Base-by-base conservation (phyloP, 768 basidiomycete genomes). In the Rubroboletus satanas region DNA sequence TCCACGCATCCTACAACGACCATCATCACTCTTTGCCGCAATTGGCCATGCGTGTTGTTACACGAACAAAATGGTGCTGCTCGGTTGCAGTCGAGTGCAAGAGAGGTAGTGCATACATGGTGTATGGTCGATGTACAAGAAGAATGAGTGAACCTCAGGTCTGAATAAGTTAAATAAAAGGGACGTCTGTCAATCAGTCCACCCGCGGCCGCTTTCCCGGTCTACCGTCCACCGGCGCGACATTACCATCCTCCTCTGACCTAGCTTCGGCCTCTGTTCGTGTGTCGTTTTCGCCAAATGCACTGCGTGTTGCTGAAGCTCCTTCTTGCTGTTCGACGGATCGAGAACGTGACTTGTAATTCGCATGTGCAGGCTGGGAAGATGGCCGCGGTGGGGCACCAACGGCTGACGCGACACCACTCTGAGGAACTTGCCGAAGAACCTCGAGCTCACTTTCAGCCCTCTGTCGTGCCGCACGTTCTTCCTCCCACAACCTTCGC, bases 401-500 rank as follows among this genome's bases (percentile, higher is more conserved):
- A 1, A 50, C 17, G 33, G 41, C 28, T 14, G 58, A 23, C 2
- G 42, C 4, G 33, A 64, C 29, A 5, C 28, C 37, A 14, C 54
- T 46, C 45, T 62, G 68, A 11, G 69, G 57, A 7, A 68, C 71
- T 33, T 75, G 78, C 21, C 79, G 74, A 17, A 88, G 65, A 33
- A 76, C 72, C 46, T 84, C 81, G 14, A 90, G 71, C 66, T 90
- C 88, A n/a, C 71, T 73, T 70, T 90, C 86, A 0, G 80, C 74
- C 35, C 85, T 73, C 68, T 81, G 75, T 32, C 87, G 76, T 4
- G 74, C 76, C 51, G 74, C 73, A 18, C 86, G 78, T 67, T 92
- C 90, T 61, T 89, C 86, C 49, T 90, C 90, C 85, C 88, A 90
- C 66, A 85, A 61, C n/a, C 87, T 75, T 65, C 87, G 83, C 68